A percentile compares a stretch with the other conserved stretches of the same genome.
phyloP scores from a whole-genome alignment of 352 stramenopile genomes.

The Phytophthora pluvialis region DNA sequence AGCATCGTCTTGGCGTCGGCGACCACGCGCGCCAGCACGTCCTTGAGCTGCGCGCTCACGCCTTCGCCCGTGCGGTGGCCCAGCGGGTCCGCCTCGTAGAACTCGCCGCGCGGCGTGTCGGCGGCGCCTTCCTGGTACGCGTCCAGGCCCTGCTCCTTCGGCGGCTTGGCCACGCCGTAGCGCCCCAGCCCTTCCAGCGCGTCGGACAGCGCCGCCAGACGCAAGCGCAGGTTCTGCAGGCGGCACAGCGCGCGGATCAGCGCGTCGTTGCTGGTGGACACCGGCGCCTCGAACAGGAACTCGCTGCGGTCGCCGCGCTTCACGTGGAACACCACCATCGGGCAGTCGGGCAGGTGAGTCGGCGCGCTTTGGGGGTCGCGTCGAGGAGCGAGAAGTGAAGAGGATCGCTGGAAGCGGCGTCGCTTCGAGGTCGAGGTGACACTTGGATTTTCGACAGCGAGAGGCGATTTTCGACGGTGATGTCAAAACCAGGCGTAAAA shows the following conservation, averaged over 20 bases:
- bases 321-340: slow-evolving; percentile 91
- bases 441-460: no score
- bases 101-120: slow-evolving; percentile 68
- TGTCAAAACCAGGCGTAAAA: no score
- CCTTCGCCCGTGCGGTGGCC: slow-evolving; percentile 90
- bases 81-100: slow-evolving; percentile 88
- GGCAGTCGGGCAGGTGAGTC: slow-evolving; percentile 23
- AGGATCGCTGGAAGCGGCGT: slow-evolving; percentile 6
- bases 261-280: slow-evolving; percentile 76
- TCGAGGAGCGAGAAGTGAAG: neutral
- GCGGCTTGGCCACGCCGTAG: slow-evolving; percentile 87
- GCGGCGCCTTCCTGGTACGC: slow-evolving; percentile 70
- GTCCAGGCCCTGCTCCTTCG: slow-evolving; percentile 88
- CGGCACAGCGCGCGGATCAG: slow-evolving; percentile 86
- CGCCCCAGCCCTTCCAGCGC: slow-evolving; percentile 80
- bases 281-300: slow-evolving; percentile 91
- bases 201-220: slow-evolving; percentile 73
- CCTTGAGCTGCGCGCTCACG: slow-evolving; percentile 78
- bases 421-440: slow-evolving; percentile 4
- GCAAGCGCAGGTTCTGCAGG: slow-evolving; percentile 85
- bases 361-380: neutral
- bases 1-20: slow-evolving; percentile 79
- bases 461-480: no score
- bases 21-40: slow-evolving; percentile 81
- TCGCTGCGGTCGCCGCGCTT: slow-evolving; percentile 89